Conservation (phyloP, 441 rosid genomes). For the Cnidoscolus chayamansa region DNA sequence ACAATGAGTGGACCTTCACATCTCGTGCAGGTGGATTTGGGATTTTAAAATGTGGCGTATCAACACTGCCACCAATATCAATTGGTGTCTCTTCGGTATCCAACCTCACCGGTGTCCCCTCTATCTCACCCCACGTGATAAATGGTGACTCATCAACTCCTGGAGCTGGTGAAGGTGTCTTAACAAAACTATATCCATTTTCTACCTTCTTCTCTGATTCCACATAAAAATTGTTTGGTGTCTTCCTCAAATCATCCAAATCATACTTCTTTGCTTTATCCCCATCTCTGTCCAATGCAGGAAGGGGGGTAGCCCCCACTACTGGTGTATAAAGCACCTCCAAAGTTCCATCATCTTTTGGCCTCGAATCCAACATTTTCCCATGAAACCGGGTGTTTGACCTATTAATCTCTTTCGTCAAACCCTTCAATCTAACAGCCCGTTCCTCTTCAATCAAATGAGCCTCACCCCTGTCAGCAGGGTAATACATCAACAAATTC, state of each 20-base stretch:
- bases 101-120: slow-evolving; percentile 88
- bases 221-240: slow-evolving; percentile 68
- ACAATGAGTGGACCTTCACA: slow-evolving; percentile 78
- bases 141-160: slow-evolving; percentile 89
- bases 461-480: slow-evolving; percentile 82
- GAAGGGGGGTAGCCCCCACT: slow-evolving; percentile 68
- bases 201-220: slow-evolving; percentile 77
- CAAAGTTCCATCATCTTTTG: slow-evolving; percentile 63
- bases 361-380: slow-evolving; percentile 75
- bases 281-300: slow-evolving; percentile 54
- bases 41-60: slow-evolving; percentile 78
- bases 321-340: slow-evolving; percentile 85
- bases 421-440: slow-evolving; percentile 55
- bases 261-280: slow-evolving; percentile 82
- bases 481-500: slow-evolving; percentile 95
- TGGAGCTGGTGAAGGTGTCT: slow-evolving; percentile 92
- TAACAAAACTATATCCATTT: slow-evolving; percentile 84
- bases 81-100: slow-evolving; percentile 85
- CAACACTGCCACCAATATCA: slow-evolving; percentile 83
- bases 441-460: slow-evolving; percentile 74
- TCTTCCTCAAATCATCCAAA: slow-evolving; percentile 84
- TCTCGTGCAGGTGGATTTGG: slow-evolving; percentile 71
- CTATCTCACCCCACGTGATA: slow-evolving; percentile 98
- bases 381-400: slow-evolving; percentile 83
- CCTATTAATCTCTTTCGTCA: slow-evolving; percentile 68